Conservation (phyloP, 495 filamentous ascomycete species). For the Jackrogersella minutella region DNA sequence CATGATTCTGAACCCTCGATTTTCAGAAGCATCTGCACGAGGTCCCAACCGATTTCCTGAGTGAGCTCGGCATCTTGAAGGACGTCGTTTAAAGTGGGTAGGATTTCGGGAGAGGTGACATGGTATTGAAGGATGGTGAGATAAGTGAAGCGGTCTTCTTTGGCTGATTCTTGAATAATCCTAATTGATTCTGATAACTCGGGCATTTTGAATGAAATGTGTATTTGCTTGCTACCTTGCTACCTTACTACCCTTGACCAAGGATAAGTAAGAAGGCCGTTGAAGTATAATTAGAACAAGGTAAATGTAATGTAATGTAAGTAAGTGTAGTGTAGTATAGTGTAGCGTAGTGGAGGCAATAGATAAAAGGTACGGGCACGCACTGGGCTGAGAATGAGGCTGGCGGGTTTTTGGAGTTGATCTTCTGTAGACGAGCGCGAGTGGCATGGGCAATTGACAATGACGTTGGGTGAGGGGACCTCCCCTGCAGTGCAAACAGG, state of each 20-base stretch:
- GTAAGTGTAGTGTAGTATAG: no score
- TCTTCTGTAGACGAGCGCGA: background rate
- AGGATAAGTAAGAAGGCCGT: background rate
- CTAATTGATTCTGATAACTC: slow-evolving; percentile 42
- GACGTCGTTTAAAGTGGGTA: slow-evolving; percentile 78
- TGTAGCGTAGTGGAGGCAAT: background rate
- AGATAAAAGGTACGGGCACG: background rate
- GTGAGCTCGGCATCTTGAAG: slow-evolving; percentile 86
- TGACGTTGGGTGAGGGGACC: slow-evolving; percentile 33
- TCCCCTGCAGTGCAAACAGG: slow-evolving; percentile 1
- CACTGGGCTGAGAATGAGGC: background rate
- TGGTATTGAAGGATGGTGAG: slow-evolving; percentile 88
- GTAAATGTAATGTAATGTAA: no score
- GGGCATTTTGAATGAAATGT: slow-evolving; percentile 28
- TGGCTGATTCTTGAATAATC: slow-evolving; percentile 42
- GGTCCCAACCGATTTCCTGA: slow-evolving; percentile 94
- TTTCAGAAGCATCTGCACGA: slow-evolving; percentile 84
- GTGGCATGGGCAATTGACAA: slow-evolving; percentile 5
- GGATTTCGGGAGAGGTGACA: slow-evolving; percentile 70
- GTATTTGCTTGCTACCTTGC: no score
- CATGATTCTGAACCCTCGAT: slow-evolving; percentile 77
- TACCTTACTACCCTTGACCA: no score
- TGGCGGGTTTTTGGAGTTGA: slow-evolving; percentile 15
- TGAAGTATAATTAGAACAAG: background rate
- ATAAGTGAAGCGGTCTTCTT: slow-evolving; percentile 81